phyloP scores from a whole-genome alignment of 331 rosid species.

The Arachis monticola region DNA sequence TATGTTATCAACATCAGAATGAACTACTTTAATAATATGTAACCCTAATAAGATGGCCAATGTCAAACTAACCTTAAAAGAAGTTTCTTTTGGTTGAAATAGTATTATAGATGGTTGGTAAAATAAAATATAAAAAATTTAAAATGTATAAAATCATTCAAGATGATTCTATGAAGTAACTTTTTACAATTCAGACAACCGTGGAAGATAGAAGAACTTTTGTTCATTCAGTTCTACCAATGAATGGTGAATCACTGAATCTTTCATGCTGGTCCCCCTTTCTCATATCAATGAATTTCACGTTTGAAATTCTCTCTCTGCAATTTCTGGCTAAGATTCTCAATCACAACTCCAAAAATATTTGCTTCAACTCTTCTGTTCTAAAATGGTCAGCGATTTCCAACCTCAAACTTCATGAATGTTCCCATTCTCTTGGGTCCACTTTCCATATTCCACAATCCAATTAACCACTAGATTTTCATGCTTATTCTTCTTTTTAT shows the following conservation, averaged over 20 bases:
- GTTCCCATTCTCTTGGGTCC: slow-evolving; percentile 9
- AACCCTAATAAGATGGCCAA: too few species aligned
- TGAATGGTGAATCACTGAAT: not conserved
- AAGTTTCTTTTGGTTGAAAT: too few species aligned
- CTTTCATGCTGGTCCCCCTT: not conserved
- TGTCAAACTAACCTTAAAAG: too few species aligned
- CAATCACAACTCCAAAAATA: not conserved
- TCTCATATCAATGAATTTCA: slow-evolving; percentile 1
- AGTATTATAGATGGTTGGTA: too few species aligned
- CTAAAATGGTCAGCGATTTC: slow-evolving; percentile 26
- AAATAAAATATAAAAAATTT: too few species aligned
- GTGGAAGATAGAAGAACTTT: not conserved
- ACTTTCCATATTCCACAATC: not conserved
- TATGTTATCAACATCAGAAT: too few species aligned
- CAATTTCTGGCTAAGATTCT: not conserved
- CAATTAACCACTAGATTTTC: not conserved
- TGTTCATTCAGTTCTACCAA: not conserved
- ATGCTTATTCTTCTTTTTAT: not conserved
- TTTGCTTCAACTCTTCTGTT: not conserved
- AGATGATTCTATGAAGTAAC: too few species aligned
- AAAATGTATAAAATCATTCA: too few species aligned
- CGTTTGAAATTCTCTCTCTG: slow-evolving; percentile 23
- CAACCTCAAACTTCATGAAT: slow-evolving; percentile 22
- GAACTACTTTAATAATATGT: too few species aligned
- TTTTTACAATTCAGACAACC: not conserved